Evolutionary conservation across 106 monocot species (phyloP).

Genomic region (Vanilla planifolia): DNA sequence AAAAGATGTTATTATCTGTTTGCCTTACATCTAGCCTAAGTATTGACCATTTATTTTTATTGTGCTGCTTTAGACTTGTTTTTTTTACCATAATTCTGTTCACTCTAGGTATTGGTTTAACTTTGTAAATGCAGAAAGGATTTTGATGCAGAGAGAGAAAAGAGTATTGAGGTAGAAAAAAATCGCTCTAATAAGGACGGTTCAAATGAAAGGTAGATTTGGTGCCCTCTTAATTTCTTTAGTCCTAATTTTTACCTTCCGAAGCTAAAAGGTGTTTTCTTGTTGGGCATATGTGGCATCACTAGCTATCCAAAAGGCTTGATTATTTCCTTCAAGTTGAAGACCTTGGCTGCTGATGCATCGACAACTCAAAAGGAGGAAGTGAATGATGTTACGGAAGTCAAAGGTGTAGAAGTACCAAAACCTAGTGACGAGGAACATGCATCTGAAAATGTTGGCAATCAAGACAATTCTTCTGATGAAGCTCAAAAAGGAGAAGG

Average conservation of each 20-base stretch:
- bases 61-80: background rate
- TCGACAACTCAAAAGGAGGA: constrained; percentile 14
- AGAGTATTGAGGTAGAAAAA: constrained; percentile 20
- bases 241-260: background rate
- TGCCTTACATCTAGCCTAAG: background rate
- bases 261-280: background rate
- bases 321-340: constrained; percentile 73
- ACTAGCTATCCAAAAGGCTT: constrained; percentile 79
- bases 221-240: background rate
- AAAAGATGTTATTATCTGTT: too few relatives aligned
- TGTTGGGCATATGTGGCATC: background rate
- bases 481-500: constrained; percentile 7
- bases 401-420: constrained; percentile 8
- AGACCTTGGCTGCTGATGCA: constrained; percentile 16
- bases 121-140: constrained; percentile 35
- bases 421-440: constrained; percentile 15
- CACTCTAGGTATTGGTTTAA: background rate
- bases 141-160: constrained; percentile 51
- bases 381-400: constrained; percentile 5
- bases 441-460: constrained; percentile 8
- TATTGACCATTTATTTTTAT: background rate
- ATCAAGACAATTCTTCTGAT: constrained; percentile 19
- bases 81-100: background rate
- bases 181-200: constrained; percentile 16
- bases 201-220: constrained; percentile 13